A percentile compares a stretch with the other conserved stretches of the same genome.
These are phyloP conservation scores for Sarocladiaceae sp. DNA, from an alignment of 2,329 filamentous ascomycete genomes.

Conservation along the genomic window DNA sequence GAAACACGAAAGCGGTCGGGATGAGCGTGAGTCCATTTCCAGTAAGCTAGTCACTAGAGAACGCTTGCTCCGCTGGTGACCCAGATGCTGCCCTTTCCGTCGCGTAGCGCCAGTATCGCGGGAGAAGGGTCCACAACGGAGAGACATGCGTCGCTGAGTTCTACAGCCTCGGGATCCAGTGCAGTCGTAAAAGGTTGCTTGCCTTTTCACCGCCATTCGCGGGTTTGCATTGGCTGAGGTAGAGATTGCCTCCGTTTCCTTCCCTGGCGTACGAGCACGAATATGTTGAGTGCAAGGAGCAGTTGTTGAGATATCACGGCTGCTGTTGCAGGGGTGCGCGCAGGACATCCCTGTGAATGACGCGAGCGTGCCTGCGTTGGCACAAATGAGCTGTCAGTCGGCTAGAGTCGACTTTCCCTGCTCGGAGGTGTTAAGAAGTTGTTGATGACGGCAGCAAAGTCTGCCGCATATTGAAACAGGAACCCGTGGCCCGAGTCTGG, in stretches of 20 bases:
- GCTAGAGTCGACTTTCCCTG: slow-evolving; percentile 15
- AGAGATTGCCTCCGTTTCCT: too few species aligned
- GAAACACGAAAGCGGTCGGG: slow-evolving; percentile 4
- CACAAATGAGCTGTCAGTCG: neutral
- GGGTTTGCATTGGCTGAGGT: neutral
- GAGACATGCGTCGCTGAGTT: slow-evolving; percentile 7
- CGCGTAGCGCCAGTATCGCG: neutral
- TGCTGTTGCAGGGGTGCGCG: too few species aligned
- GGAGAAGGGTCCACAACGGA: slow-evolving; percentile 3
- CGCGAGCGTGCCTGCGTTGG: neutral
- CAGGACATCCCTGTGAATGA: neutral
- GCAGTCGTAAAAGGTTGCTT: neutral
- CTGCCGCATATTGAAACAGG: slow-evolving; percentile 25
- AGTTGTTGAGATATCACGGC: neutral
- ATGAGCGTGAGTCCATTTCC: slow-evolving; percentile 4
- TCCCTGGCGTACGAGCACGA: too few species aligned
- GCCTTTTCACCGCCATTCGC: slow-evolving; percentile 5
- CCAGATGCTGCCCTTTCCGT: neutral
- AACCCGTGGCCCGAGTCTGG: slow-evolving; percentile 31
- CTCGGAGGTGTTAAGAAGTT: slow-evolving; percentile 19
- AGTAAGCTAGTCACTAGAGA: slow-evolving; percentile 3
- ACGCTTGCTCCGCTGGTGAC: too few species aligned
- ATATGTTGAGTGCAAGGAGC: too few species aligned
- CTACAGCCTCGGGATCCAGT: neutral
- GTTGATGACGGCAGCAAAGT: slow-evolving; percentile 26